Evolutionary conservation across 2,329 filamentous ascomycete genomes (phyloP).

Genomic region (Xylaria sp.): DNA sequence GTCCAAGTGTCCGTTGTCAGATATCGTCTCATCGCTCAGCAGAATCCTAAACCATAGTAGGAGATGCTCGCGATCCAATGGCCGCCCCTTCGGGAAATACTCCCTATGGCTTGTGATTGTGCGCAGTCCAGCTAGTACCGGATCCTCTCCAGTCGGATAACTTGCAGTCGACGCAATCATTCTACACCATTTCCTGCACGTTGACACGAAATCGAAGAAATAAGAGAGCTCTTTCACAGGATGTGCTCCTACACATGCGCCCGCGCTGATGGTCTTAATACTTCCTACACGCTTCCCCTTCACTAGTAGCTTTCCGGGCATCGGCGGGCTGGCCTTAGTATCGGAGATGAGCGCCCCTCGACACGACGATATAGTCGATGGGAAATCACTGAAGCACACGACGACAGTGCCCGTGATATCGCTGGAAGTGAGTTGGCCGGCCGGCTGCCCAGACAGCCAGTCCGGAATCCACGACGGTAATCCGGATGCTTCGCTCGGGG

Average conservation of each 20-base stretch:
- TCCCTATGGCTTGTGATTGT: conserved; percentile 3
- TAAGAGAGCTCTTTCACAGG: background rate
- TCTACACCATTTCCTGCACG: conserved; percentile 10
- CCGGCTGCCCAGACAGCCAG: conserved; percentile 17
- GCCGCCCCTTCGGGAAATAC: background rate
- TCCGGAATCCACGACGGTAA: conserved; percentile 36
- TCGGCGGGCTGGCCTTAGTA: background rate
- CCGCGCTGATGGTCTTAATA: conserved; percentile 6
- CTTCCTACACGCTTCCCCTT: conserved; percentile 6
- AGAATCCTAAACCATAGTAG: conserved; percentile 1
- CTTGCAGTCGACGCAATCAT: background rate
- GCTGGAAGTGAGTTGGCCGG: background rate
- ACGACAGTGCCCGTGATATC: conserved; percentile 10
- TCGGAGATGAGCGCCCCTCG: background rate
- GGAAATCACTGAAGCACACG: conserved; percentile 13
- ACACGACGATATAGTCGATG: conserved; percentile 7
- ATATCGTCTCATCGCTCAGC: background rate
- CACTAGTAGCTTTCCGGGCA: conserved; percentile 3
- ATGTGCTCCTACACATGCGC: background rate
- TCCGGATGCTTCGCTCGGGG: background rate
- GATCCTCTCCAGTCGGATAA: conserved; percentile 16
- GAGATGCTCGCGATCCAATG: conserved; percentile 5
- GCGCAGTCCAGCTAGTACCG: background rate
- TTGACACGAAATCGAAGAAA: conserved; percentile 1
- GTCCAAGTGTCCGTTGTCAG: background rate